A percentile compares a stretch with the other conserved stretches of the same genome.
Evolutionary conservation across 345 rosid genomes (phyloP).

Genomic region (Stellera chamaejasme): DNA sequence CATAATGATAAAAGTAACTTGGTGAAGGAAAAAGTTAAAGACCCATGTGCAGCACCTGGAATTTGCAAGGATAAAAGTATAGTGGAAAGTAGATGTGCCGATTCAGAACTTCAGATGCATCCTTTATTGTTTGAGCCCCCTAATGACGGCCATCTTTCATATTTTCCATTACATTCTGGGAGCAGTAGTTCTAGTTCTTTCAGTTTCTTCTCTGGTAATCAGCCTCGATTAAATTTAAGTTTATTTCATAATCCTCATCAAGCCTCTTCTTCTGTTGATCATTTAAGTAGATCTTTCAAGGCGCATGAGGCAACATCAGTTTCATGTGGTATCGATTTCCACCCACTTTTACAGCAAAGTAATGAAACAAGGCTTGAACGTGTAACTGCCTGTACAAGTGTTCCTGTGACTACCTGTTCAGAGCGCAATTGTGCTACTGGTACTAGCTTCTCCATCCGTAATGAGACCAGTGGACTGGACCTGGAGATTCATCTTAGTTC

Average conservation of each 20-base stretch:
- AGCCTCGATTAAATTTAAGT: conserved; percentile 70
- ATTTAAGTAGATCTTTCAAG: conserved; percentile 30
- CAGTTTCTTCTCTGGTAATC: conserved; percentile 68
- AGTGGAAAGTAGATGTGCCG: conserved; percentile 32
- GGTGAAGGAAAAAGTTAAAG: conserved; percentile 20
- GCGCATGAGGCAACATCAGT: conserved; percentile 32
- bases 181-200: conserved; percentile 41
- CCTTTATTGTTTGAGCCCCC: conserved; percentile 75
- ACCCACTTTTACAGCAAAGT: conserved; percentile 74
- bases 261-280: conserved; percentile 26
- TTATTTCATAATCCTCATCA: conserved; percentile 62
- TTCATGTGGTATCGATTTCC: conserved; percentile 58
- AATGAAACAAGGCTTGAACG: conserved; percentile 31
- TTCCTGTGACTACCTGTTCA: conserved; percentile 21
- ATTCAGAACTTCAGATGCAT: conserved; percentile 77
- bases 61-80: conserved; percentile 33
- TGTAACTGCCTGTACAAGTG: conserved; percentile 20
- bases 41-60: conserved; percentile 34
- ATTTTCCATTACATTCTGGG: conserved; percentile 35
- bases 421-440: conserved; percentile 26
- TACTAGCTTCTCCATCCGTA: conserved; percentile 20
- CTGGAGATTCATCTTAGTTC: conserved; percentile 73
- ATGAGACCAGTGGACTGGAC: conserved; percentile 35
- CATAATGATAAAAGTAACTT: conserved; percentile 24
- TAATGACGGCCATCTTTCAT: conserved; percentile 47